A percentile compares a stretch with the other conserved stretches of the same genome.
These are phyloP conservation scores for Aureobasidium lini DNA, from an alignment of 2,329 filamentous ascomycete species.

Conservation along the genomic window DNA sequence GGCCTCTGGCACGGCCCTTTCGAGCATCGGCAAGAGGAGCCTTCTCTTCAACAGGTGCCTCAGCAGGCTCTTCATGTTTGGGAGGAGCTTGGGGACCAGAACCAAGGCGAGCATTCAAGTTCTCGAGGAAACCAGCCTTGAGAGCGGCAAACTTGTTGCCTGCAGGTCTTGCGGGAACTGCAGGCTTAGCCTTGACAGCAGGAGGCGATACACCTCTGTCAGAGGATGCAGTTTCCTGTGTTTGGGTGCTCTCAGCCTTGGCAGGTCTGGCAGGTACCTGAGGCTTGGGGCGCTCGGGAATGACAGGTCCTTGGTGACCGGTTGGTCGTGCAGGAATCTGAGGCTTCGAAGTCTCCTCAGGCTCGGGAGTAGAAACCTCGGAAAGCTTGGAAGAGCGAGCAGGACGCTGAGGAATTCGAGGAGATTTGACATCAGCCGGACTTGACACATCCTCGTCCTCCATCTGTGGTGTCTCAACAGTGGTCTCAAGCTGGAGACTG, in stretches of 20 bases:
- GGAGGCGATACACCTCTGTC: constrained; percentile 32
- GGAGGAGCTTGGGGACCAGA: constrained; percentile 68
- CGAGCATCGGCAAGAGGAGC: constrained; percentile 79
- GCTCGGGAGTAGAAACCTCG: constrained; percentile 24
- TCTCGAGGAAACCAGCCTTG: constrained; percentile 85
- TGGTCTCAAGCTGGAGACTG: constrained; percentile 70
- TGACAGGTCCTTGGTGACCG: constrained; percentile 51
- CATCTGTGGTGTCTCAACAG: constrained; percentile 43
- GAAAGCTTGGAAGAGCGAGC: constrained; percentile 23
- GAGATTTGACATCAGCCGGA: constrained; percentile 12
- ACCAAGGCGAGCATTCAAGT: constrained; percentile 82
- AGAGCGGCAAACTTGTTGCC: constrained; percentile 85
- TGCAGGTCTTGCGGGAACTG: constrained; percentile 67
- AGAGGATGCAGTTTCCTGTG: constrained; percentile 27
- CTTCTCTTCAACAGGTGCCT: constrained; percentile 56
- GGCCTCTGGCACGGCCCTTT: constrained; percentile 83
- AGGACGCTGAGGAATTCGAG: constrained; percentile 25
- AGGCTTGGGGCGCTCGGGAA: constrained; percentile 57
- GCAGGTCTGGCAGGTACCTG: constrained; percentile 52
- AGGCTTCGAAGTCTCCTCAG: constrained; percentile 64
- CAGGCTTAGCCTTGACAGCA: constrained; percentile 67
- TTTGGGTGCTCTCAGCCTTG: constrained; percentile 38
- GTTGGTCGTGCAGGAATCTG: constrained; percentile 68
- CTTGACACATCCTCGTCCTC: constrained; percentile 24
- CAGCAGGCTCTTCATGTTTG: constrained; percentile 53